A percentile compares a stretch with the other conserved stretches of the same genome.
Evolutionary conservation across 78 protist species (phyloP).

Genomic region (Protostelium mycophagum): DNA sequence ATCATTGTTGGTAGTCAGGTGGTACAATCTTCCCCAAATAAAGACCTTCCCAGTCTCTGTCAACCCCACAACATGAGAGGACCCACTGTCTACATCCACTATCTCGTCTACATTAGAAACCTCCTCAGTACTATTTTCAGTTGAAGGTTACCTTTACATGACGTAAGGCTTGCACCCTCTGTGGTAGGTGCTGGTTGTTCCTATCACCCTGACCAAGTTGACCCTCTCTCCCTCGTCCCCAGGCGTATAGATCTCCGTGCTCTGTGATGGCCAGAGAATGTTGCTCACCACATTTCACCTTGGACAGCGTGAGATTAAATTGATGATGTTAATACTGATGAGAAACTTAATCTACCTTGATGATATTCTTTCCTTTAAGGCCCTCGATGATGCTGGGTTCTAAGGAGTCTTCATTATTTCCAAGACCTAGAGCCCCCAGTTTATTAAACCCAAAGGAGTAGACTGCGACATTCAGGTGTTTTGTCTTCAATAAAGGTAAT

Average conservation of each 20-base stretch:
- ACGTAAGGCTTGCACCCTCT: not conserved
- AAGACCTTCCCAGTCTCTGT: slow-evolving; percentile 44
- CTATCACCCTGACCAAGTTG: slow-evolving; percentile 30
- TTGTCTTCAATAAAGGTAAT: no score
- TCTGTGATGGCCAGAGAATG: slow-evolving; percentile 31
- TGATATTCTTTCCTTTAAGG: slow-evolving; percentile 42
- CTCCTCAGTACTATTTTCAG: slow-evolving; percentile 17
- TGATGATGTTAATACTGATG: not conserved
- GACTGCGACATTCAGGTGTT: no score
- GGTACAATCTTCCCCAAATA: slow-evolving; percentile 52
- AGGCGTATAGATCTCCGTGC: slow-evolving; percentile 56
- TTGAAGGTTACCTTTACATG: slow-evolving; percentile 26
- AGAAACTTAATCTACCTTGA: no score
- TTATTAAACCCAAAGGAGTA: slow-evolving; percentile 26
- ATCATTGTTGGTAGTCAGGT: slow-evolving; percentile 8
- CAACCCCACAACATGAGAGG: slow-evolving; percentile 37
- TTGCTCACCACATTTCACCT: slow-evolving; percentile 31
- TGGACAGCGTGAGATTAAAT: not conserved
- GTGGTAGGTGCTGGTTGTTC: not conserved
- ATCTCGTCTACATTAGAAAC: not conserved
- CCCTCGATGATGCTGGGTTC: slow-evolving; percentile 44
- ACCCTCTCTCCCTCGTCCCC: slow-evolving; percentile 56
- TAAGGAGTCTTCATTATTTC: slow-evolving; percentile 20
- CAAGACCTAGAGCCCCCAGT: slow-evolving; percentile 38
- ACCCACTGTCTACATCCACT: slow-evolving; percentile 7